Conservation (phyloP, 192 early-diverging fungal species). For the Coemansia sp. region DNA sequence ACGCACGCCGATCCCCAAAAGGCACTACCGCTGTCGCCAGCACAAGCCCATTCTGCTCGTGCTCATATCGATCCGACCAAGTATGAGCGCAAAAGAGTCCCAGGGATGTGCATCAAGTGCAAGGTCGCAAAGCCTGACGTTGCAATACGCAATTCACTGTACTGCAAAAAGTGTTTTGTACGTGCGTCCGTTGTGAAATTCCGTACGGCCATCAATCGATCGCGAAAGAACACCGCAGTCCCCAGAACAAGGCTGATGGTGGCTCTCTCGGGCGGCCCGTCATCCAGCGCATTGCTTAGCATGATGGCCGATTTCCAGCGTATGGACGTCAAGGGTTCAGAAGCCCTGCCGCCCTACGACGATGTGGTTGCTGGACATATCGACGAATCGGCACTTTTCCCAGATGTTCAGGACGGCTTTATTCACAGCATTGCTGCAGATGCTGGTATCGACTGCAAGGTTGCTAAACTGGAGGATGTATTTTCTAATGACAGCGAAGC, state of each 20-base stretch:
- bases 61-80: background rate
- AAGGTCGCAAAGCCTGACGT: conserved; percentile 66
- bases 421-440: conserved; percentile 47
- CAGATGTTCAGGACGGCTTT: conserved; percentile 31
- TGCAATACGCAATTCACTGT: conserved; percentile 66
- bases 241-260: conserved; percentile 65
- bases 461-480: conserved; percentile 65
- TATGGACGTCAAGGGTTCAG: conserved; percentile 52
- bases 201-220: conserved; percentile 61
- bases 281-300: conserved; percentile 73
- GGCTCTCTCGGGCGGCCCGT: conserved; percentile 83
- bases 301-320: conserved; percentile 63
- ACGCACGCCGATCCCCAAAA: background rate
- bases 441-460: conserved; percentile 43
- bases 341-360: conserved; percentile 62
- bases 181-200: conserved; percentile 68
- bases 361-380: conserved; percentile 74
- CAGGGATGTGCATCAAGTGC: conserved; percentile 72
- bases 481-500: conserved; percentile 39
- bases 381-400: conserved; percentile 67
- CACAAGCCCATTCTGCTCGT: no score
- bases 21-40: no score
- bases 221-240: conserved; percentile 33
- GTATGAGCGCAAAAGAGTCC: conserved; percentile 19
- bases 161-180: conserved; percentile 85